Evolutionary conservation across 352 stramenopile genomes (phyloP).

Genomic region (Pilasporangium apinafurcum): DNA sequence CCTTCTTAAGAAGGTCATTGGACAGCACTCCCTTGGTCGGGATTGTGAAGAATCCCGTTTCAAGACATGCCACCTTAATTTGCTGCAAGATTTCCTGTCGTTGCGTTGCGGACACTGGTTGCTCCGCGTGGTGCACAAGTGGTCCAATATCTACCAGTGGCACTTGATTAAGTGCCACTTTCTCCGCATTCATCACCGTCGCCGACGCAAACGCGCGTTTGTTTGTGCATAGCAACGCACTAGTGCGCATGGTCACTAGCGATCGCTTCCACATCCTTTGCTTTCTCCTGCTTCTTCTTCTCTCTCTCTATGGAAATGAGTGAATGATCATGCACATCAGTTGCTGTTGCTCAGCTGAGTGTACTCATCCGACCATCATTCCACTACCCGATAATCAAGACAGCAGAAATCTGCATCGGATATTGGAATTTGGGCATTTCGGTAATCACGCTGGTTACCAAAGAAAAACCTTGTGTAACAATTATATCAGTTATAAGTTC

Average conservation of each 20-base stretch:
- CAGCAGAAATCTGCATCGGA: no score
- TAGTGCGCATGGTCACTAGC: neutral
- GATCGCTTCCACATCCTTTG: no score
- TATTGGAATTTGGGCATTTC: no score
- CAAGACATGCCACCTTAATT: constrained; percentile 51
- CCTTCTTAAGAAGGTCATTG: constrained; percentile 38
- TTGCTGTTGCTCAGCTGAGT: no score
- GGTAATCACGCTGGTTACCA: no score
- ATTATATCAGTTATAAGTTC: no score
- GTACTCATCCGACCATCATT: no score
- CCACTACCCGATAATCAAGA: no score
- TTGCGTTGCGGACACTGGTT: constrained; percentile 7
- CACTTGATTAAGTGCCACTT: constrained; percentile 39
- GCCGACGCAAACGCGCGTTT: constrained; percentile 14
- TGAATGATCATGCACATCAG: no score
- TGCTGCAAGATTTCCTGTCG: constrained; percentile 41
- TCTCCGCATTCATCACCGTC: constrained; percentile 38
- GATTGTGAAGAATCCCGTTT: constrained; percentile 75
- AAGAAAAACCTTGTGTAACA: no score
- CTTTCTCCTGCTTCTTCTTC: no score
- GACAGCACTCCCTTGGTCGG: constrained; percentile 54
- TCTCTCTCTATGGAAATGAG: no score
- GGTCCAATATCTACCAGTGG: constrained; percentile 67
- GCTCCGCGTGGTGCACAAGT: constrained; percentile 24
- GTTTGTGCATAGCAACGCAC: neutral